Conservation (phyloP, 129 eudicot genomes). For the Apium graveolens region DNA sequence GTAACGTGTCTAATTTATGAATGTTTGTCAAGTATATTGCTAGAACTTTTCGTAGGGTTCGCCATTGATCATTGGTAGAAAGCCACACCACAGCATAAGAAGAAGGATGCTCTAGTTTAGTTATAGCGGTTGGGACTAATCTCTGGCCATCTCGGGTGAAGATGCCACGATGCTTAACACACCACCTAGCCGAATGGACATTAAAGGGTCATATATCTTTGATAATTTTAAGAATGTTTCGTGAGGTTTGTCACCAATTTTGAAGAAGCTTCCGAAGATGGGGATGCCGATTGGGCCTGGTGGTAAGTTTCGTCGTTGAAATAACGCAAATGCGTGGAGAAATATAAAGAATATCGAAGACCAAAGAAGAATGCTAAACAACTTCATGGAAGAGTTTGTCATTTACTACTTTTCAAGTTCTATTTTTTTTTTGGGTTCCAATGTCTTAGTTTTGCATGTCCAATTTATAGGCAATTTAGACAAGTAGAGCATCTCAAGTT, state of each 20-base stretch:
- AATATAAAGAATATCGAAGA: neutral
- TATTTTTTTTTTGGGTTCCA: neutral
- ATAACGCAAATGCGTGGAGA: constrained; percentile 1
- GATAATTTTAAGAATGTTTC: constrained; percentile 34
- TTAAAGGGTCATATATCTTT: constrained; percentile 39
- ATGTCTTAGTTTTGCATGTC: neutral
- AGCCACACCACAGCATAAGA: constrained; percentile 41
- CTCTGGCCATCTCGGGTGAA: constrained; percentile 45
- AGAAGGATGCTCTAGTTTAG: constrained; percentile 22
- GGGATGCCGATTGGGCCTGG: constrained; percentile 39
- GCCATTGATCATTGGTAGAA: constrained; percentile 33
- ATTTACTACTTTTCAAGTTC: too few species aligned
- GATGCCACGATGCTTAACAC: constrained; percentile 47
- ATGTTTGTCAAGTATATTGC: constrained; percentile 28
- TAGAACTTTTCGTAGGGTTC: constrained; percentile 35
- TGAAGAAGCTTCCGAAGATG: constrained; percentile 38
- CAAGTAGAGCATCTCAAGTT: too few species aligned
- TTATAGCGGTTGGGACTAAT: constrained; percentile 28
- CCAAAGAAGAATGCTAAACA: neutral
- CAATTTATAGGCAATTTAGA: neutral
- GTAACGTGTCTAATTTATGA: constrained; percentile 34
- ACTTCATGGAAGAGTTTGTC: constrained; percentile 9
- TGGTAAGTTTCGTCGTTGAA: constrained; percentile 15
- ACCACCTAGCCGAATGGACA: constrained; percentile 49
- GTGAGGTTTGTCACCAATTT: constrained; percentile 36